Evolutionary conservation across 208 protist species (phyloP).

Genomic region (Wallacemonas sp.): DNA sequence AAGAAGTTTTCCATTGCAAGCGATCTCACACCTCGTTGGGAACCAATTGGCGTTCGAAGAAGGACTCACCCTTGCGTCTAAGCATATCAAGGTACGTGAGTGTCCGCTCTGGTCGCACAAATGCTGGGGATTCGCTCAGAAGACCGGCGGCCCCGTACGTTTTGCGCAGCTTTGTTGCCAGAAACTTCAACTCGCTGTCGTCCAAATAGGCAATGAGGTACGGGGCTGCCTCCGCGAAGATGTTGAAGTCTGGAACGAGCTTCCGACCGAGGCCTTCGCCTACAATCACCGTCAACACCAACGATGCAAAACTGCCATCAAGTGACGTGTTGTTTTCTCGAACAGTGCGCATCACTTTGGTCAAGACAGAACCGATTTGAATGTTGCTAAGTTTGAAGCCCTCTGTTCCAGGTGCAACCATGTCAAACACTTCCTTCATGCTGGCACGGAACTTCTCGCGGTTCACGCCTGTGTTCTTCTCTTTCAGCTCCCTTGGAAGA

Average conservation of each 20-base stretch:
- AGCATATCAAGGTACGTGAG: conserved; percentile 53
- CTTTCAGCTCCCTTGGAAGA: conserved; percentile 32
- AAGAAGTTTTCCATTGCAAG: neutral
- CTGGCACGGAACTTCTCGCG: conserved; percentile 56
- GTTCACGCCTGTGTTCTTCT: conserved; percentile 20
- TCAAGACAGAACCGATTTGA: conserved; percentile 75
- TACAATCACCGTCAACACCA: conserved; percentile 90
- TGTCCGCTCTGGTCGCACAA: conserved; percentile 46
- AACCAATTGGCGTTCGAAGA: conserved; percentile 8
- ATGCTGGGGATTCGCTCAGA: conserved; percentile 52
- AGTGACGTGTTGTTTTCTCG: conserved; percentile 81
- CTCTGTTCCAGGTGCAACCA: conserved; percentile 63
- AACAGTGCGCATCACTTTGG: conserved; percentile 72
- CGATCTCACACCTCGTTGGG: neutral
- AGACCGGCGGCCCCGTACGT: conserved; percentile 66
- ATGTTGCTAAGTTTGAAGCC: conserved; percentile 85
- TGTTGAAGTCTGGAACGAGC: conserved; percentile 87
- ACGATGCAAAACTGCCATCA: conserved; percentile 91
- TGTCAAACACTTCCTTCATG: conserved; percentile 81
- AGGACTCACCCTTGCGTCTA: conserved; percentile 9
- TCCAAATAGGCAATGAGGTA: conserved; percentile 78
- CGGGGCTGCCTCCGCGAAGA: conserved; percentile 84
- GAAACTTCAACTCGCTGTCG: conserved; percentile 61
- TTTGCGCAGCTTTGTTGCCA: conserved; percentile 61
- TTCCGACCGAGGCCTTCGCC: conserved; percentile 90